Evolutionary conservation across 441 rosid genomes (phyloP), one percentile per base, ranked within the genome.

Genomic region (Mallotus japonicus): DNA sequence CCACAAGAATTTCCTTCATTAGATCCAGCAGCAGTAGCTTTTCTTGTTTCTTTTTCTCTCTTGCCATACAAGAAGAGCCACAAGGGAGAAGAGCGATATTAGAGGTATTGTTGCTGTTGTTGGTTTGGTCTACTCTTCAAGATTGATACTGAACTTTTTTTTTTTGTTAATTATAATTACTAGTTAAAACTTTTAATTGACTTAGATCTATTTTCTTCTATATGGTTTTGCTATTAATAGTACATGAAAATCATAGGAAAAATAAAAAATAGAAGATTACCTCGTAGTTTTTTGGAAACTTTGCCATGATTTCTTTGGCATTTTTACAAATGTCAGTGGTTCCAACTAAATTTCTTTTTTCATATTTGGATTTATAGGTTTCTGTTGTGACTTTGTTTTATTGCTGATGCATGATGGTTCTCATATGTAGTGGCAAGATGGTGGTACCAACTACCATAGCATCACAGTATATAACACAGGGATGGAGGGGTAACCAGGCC

Each of bases 401-500:
- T 73, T 70, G 55, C 14, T 63, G 11, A 14, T 28, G 8, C 8
- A 3, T 69, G 14, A 20, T 67, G 24, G 51, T 47, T 80, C 77
- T 79, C 77, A 77, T 77, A 57, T 84, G 75, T 81, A 95, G 99
- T 73, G 87, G 87, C 16, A 75, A 79, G 53, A 81, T 92, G 87
- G 94, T 92, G 72, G 99, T 97, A 20, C 99, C 99, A 62, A 86
- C 89, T 67, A 87, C 94, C 2, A 53, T 89, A 70, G 90, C 97
- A 65, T 72, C 92, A 17, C 92, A 88, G 62, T 92, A 92, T 72
- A 37, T 90, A 69, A 73, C 84, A 63, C 92, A 87, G 34, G 84
- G 84, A 53, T 83, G 90, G 89, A 88, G 87, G 78, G 97, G 97
- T 74, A n/a, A n/a, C 83, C 83, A 61, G 78, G 77, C 91, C 91